Percentiles rank a stretch among this genome's conserved stretches.
Conservation (phyloP, 179 eudicot species). For the Patellifolia procumbens region DNA sequence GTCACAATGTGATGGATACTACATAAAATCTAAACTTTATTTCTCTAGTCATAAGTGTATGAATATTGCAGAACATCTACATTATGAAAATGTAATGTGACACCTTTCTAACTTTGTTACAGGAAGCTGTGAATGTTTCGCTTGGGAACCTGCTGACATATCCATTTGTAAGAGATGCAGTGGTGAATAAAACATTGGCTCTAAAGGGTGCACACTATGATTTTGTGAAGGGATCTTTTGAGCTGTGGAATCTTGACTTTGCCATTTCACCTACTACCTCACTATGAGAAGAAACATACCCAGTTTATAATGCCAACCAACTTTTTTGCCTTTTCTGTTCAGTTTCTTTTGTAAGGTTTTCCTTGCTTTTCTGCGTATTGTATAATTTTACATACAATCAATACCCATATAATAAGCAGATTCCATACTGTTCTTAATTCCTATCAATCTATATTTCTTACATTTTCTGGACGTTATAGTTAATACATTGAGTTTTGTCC, state of each 20-base stretch:
- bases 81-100: no score
- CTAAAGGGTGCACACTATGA: conserved; percentile 88
- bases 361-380: background rate
- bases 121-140: conserved; percentile 96
- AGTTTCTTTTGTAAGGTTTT: background rate
- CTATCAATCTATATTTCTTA: no score
- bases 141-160: conserved; percentile 78
- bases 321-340: background rate
- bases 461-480: no score
- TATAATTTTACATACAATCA: no score
- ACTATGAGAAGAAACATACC: conserved; percentile 35
- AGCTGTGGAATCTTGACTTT: conserved; percentile 87
- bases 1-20: no score
- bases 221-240: conserved; percentile 79
- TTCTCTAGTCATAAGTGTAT: no score
- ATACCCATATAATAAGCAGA: no score
- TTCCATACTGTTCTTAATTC: no score
- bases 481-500: no score
- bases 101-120: conserved; percentile 21
- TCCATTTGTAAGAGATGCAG: conserved; percentile 86
- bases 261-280: conserved; percentile 54
- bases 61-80: no score
- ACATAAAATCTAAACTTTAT: no score
- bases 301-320: background rate
- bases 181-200: conserved; percentile 60